Evolutionary conservation across 78 protist species (phyloP).

Genomic region (Dictyostelium citrinum): DNA sequence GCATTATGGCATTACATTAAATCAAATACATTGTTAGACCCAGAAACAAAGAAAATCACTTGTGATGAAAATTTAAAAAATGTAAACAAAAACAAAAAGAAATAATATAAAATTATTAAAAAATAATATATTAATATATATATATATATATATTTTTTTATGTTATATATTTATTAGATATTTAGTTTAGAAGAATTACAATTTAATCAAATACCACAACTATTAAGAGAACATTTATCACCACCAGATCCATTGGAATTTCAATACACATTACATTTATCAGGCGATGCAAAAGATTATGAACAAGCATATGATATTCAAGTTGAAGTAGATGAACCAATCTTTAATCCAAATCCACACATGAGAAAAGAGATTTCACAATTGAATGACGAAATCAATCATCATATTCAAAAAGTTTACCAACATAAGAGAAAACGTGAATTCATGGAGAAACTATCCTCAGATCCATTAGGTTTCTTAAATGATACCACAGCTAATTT

Average conservation of each 20-base stretch:
- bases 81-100: slow-evolving; percentile 7
- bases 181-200: slow-evolving; percentile 48
- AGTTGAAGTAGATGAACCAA: slow-evolving; percentile 60
- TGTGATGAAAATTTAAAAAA: slow-evolving; percentile 72
- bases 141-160: background rate
- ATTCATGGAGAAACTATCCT: slow-evolving; percentile 42
- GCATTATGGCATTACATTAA: slow-evolving; percentile 62
- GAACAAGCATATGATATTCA: slow-evolving; percentile 69
- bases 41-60: slow-evolving; percentile 39
- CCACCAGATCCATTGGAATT: slow-evolving; percentile 76
- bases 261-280: slow-evolving; percentile 23
- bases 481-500: background rate
- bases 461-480: slow-evolving; percentile 47
- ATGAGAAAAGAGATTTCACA: slow-evolving; percentile 11
- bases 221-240: slow-evolving; percentile 66
- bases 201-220: slow-evolving; percentile 75
- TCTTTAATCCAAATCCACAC: background rate
- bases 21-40: slow-evolving; percentile 31
- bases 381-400: slow-evolving; percentile 62
- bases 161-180: background rate
- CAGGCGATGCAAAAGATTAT: slow-evolving; percentile 62
- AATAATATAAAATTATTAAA: background rate
- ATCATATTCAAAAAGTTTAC: slow-evolving; percentile 12
- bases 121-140: background rate
- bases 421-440: slow-evolving; percentile 53